Percentiles rank a stretch among this genome's conserved stretches.
Conservation (phyloP, 768 basidiomycete species). For the Agaricus blazei region DNA sequence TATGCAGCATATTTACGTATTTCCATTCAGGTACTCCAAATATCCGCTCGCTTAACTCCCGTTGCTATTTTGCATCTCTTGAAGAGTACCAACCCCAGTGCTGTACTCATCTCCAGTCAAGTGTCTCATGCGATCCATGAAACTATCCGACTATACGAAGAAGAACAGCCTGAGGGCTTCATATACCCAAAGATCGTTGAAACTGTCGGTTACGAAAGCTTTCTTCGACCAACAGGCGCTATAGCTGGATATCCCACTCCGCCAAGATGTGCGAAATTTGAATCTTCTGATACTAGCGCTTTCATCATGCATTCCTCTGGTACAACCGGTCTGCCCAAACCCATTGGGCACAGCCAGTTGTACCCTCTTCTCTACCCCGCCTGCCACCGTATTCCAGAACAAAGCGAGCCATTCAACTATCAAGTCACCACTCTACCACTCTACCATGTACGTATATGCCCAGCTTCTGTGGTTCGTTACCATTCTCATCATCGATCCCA, state of each 20-base stretch:
- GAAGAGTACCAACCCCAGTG: conserved; percentile 22
- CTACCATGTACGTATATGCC: conserved; percentile 27
- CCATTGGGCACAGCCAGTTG: conserved; percentile 31
- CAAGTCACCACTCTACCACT: conserved; percentile 33
- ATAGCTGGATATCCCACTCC: conserved; percentile 18
- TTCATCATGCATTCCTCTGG: conserved; percentile 47
- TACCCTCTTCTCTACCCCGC: conserved; percentile 29
- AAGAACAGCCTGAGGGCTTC: neutral
- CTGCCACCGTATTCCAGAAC: conserved; percentile 26
- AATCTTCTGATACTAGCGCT: conserved; percentile 28
- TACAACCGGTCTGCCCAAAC: conserved; percentile 46
- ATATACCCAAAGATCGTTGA: conserved; percentile 18
- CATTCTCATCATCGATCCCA: conserved; percentile 2
- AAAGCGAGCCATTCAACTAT: conserved; percentile 22
- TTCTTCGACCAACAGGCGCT: conserved; percentile 18
- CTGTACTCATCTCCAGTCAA: conserved; percentile 26
- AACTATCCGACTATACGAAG: conserved; percentile 17
- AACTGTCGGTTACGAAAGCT: conserved; percentile 22
- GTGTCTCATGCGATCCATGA: conserved; percentile 26
- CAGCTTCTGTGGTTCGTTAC: neutral
- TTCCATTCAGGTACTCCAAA: conserved; percentile 23
- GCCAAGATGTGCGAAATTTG: conserved; percentile 17
- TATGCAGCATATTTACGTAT: neutral
- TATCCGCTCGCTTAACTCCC: conserved; percentile 32
- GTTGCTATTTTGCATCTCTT: conserved; percentile 31